These are phyloP conservation scores for Ganoderma sp. DNA, from an alignment of 1,284 basidiomycete species.

Conservation along the genomic window DNA sequence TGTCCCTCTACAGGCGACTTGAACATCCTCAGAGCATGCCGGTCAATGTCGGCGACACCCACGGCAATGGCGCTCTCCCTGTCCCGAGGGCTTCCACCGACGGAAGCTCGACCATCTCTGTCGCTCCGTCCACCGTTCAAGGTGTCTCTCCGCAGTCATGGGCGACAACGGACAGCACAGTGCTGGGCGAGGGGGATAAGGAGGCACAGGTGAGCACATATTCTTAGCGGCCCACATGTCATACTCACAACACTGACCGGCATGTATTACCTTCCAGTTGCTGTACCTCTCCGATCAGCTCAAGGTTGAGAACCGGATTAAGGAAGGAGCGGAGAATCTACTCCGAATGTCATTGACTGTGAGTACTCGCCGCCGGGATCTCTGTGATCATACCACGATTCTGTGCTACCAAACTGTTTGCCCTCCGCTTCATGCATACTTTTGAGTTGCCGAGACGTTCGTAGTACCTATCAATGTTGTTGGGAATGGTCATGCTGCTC, in stretches of 20 bases:
- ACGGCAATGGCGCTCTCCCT: constrained; percentile 22
- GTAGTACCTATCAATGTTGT: constrained; percentile 3
- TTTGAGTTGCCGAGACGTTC: not conserved
- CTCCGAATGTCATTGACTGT: constrained; percentile 71
- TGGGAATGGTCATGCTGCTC: not conserved
- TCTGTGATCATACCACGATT: constrained; percentile 10
- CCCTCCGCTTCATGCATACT: not conserved
- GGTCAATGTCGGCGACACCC: constrained; percentile 13
- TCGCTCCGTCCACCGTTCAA: constrained; percentile 19
- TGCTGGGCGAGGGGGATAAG: constrained; percentile 15
- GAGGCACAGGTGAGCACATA: constrained; percentile 22
- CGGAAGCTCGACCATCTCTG: constrained; percentile 19
- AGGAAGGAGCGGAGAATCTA: constrained; percentile 86
- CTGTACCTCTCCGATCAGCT: constrained; percentile 70
- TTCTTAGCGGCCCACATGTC: not conserved
- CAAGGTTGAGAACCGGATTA: constrained; percentile 76
- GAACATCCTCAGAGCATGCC: constrained; percentile 18
- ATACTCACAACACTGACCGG: constrained; percentile 9
- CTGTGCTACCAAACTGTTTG: not conserved
- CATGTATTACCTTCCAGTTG: constrained; percentile 51
- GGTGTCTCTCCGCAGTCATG: constrained; percentile 16
- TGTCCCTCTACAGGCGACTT: not conserved
- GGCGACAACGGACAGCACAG: constrained; percentile 16
- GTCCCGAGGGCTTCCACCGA: constrained; percentile 23
- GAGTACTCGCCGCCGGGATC: constrained; percentile 32